A percentile compares a stretch with the other conserved stretches of the same genome.
These are phyloP conservation scores for Ceratocystis eucalypticola DNA, from an alignment of 2,329 filamentous ascomycete genomes.

Conservation along the genomic window DNA sequence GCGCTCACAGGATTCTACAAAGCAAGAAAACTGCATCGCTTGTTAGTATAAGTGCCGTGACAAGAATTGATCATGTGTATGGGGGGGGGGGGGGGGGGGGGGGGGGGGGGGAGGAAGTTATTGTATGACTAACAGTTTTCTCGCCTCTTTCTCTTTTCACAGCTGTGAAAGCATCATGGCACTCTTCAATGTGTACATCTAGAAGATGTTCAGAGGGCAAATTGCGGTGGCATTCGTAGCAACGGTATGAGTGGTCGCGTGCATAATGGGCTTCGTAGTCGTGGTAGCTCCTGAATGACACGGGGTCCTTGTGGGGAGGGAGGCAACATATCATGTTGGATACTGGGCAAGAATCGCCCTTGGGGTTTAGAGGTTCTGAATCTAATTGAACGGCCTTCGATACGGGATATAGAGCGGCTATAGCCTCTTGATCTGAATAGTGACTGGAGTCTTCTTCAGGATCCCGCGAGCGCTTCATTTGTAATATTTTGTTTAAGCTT, in stretches of 20 bases:
- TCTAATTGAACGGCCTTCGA: constrained; percentile 51
- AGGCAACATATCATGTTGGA: constrained; percentile 63
- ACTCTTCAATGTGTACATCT: constrained; percentile 75
- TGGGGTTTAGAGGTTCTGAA: constrained; percentile 22
- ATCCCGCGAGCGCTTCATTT: constrained; percentile 53
- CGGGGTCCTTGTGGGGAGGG: constrained; percentile 58
- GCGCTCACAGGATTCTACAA: constrained; percentile 75
- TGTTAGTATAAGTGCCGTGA: constrained; percentile 17
- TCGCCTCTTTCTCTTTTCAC: constrained; percentile 66
- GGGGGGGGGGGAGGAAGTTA: neutral
- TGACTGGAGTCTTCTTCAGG: constrained; percentile 30
- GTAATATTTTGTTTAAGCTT: constrained; percentile 21
- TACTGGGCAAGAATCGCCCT: constrained; percentile 27
- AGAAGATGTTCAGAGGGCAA: constrained; percentile 76
- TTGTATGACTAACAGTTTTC: constrained; percentile 54
- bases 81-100: neutral
- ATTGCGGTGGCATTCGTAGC: constrained; percentile 71
- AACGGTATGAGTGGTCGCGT: constrained; percentile 70
- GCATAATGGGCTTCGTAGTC: constrained; percentile 82
- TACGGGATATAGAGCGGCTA: constrained; percentile 10
- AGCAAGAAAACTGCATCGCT: constrained; percentile 59
- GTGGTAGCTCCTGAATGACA: constrained; percentile 59
- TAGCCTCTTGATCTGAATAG: constrained; percentile 2
- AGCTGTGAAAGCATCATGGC: constrained; percentile 68
- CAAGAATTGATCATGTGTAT: neutral